A percentile compares a stretch with the other conserved stretches of the same genome.
phyloP scores from a whole-genome alignment of 1,139 yeast species.

The Candida dubliniensis region DNA sequence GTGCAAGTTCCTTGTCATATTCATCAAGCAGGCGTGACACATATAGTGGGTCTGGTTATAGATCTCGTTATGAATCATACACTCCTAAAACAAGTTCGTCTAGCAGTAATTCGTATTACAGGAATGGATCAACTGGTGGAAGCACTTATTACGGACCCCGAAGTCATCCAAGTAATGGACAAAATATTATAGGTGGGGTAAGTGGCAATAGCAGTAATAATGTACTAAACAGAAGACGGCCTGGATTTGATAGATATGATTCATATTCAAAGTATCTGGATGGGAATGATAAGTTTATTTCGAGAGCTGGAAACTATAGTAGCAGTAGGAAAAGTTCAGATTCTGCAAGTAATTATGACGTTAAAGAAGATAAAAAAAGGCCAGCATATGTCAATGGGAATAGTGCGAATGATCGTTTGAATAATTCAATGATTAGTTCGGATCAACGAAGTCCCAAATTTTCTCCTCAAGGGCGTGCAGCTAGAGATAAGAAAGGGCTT shows the following conservation, averaged over 20 bases:
- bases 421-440: too few relatives aligned
- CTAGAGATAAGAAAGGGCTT: too few relatives aligned
- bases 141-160: conserved; percentile 4
- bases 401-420: conserved; percentile 7
- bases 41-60: conserved; percentile 15
- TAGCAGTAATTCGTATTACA: conserved; percentile 8
- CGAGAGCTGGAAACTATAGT: conserved; percentile 6
- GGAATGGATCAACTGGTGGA: background rate
- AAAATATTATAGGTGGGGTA: background rate
- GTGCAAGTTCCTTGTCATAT: conserved; percentile 2
- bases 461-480: too few relatives aligned
- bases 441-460: too few relatives aligned
- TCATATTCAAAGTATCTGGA: conserved; percentile 14
- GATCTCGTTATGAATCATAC: conserved; percentile 13
- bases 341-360: conserved; percentile 1
- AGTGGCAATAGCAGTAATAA: background rate
- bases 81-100: conserved; percentile 6
- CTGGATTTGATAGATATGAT: conserved; percentile 16
- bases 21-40: conserved; percentile 15
- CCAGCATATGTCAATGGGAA: background rate
- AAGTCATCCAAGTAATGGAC: background rate
- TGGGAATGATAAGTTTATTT: conserved; percentile 7
- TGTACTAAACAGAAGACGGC: conserved; percentile 9
- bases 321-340: background rate
- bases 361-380: conserved; percentile 5